Percentiles rank a stretch among this genome's conserved stretches.
Conservation (phyloP, 306 rosid species). For the Pterocarpus santalinus region DNA sequence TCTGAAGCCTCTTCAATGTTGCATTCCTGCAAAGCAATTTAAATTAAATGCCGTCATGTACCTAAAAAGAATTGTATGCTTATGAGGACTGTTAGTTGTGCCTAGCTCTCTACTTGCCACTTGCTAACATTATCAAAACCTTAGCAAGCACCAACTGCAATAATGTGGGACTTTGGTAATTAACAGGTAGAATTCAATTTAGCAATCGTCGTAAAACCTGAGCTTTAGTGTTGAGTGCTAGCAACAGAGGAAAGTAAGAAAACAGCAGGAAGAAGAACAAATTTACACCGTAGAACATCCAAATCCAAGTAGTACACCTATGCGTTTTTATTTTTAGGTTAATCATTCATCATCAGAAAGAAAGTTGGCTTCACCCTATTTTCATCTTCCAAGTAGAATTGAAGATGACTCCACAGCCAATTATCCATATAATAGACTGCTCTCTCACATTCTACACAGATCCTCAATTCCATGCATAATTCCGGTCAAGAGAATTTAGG, state of each 20-base stretch:
- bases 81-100: conserved; percentile 29
- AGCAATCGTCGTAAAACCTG: conserved; percentile 17
- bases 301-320: conserved; percentile 5
- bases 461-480: too few relatives aligned
- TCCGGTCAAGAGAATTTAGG: too few relatives aligned
- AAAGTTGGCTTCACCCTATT: too few relatives aligned
- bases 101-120: conserved; percentile 18
- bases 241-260: background rate
- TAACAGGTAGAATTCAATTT: conserved; percentile 14
- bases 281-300: background rate
- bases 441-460: too few relatives aligned
- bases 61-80: background rate
- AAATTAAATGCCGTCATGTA: background rate
- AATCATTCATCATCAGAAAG: background rate
- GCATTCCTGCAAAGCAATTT: conserved; percentile 73
- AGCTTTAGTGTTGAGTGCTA: conserved; percentile 1
- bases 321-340: background rate
- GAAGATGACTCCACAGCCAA: too few relatives aligned
- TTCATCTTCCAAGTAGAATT: too few relatives aligned
- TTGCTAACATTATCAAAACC: conserved; percentile 15
- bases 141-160: conserved; percentile 20
- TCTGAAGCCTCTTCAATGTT: conserved; percentile 83
- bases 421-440: too few relatives aligned
- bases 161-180: background rate
- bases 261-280: background rate